Percentiles rank a stretch among this genome's conserved stretches.
Conservation (phyloP, 345 rosid genomes). For the Rhizophora mangle region DNA sequence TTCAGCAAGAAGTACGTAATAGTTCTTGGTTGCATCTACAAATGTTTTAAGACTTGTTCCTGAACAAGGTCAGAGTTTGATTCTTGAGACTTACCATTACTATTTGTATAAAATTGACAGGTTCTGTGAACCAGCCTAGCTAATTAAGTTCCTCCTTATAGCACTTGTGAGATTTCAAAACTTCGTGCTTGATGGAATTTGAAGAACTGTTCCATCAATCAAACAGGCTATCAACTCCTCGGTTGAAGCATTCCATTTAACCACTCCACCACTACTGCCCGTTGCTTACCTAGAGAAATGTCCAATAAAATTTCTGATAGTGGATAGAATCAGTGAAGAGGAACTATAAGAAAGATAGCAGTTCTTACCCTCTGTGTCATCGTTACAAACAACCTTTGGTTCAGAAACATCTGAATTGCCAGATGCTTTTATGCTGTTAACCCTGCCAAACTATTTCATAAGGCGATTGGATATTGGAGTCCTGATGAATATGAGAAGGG, state of each 20-base stretch:
- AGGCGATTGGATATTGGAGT: slow-evolving; percentile 20
- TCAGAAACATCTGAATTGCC: too few relatives aligned
- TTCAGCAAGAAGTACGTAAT: slow-evolving; percentile 69
- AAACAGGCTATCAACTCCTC: slow-evolving; percentile 47
- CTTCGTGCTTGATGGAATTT: slow-evolving; percentile 60
- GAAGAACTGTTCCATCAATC: slow-evolving; percentile 45
- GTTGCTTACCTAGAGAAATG: slow-evolving; percentile 35
- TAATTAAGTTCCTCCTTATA: slow-evolving; percentile 49
- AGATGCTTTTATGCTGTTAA: slow-evolving; percentile 16
- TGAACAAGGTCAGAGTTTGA: slow-evolving; percentile 25
- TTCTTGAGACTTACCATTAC: slow-evolving; percentile 3
- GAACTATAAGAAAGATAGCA: too few relatives aligned
- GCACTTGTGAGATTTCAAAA: slow-evolving; percentile 40
- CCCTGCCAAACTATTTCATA: slow-evolving; percentile 15
- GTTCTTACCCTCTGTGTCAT: too few relatives aligned
- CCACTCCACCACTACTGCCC: slow-evolving; percentile 47
- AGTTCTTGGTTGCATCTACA: slow-evolving; percentile 60
- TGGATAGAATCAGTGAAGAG: too few relatives aligned
- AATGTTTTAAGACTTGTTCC: slow-evolving; percentile 54
- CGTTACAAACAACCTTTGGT: too few relatives aligned
- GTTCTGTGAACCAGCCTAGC: slow-evolving; percentile 44
- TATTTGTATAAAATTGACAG: slow-evolving; percentile 4
- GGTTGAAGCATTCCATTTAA: slow-evolving; percentile 37
- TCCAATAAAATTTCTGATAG: too few relatives aligned
- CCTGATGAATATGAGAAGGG: slow-evolving; percentile 17